Base-by-base conservation (phyloP, 73 alveolate genomes). In the Breviolum minutum region DNA sequence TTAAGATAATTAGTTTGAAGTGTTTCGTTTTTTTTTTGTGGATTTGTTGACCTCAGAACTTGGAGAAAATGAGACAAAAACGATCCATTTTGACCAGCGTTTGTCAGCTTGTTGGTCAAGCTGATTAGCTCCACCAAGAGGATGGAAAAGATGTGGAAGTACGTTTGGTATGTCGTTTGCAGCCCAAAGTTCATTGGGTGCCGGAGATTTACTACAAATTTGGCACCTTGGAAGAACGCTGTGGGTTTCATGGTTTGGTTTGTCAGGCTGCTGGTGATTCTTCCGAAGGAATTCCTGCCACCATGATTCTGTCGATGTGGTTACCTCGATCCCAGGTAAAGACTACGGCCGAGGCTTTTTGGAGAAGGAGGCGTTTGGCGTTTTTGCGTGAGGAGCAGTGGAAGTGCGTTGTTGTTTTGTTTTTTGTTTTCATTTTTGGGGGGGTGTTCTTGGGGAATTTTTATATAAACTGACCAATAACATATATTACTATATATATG, bases 131-230 rank as follows among this genome's bases (percentile, higher is more conserved):
- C n/a, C n/a, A n/a, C n/a, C n/a, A n/a, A n/a, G n/a, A 89, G 97
- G 99, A 93, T 30, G 99, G 99, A 26, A 82, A 83, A 29, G 99
- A 93, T 9, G 99, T 93, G 63, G 99, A 93, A 82, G 99, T 93
- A 77, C 90, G 99, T 16, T 83, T 93, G 99, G 92, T 93, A 11
- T 93, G 99, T 84, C 90, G 99, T 11, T 24, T 93, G 80, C 99
- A 93, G 92, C 99, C 99, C 48, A 93, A 93, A 86, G 99, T 93
- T 32, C 99, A 93, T 29, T 93, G 99, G 99, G 81, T 93, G 87
- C 99, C 99, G 24, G 99, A 93, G 83, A 93, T 93, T 68, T 93
- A 93, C 93, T 74, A 77, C 92, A 93, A 93, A 86, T 93, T 93
- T 48, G 92, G 92, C 27, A 24, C 92, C 92, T 83, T 11, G 92